Conservation (phyloP, 2,329 filamentous ascomycete genomes). For the Fonsecaea pugnacius region DNA sequence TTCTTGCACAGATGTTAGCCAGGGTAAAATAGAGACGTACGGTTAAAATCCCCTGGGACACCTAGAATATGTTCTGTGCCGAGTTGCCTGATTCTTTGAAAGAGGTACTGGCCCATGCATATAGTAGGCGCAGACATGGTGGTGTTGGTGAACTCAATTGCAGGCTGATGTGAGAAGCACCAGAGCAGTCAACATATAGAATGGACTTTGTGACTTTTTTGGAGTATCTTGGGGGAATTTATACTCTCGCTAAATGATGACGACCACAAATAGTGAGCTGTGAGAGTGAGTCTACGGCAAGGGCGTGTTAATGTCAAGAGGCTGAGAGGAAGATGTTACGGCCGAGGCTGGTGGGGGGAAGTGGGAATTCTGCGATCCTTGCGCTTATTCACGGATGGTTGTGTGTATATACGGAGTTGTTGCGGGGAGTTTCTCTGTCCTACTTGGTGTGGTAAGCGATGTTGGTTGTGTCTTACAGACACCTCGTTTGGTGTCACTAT, state of each 20-base stretch:
- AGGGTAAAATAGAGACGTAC: conserved; percentile 15
- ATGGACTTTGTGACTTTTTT: not conserved
- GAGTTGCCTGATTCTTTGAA: conserved; percentile 53
- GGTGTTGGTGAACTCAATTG: not conserved
- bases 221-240: not conserved
- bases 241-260: not conserved
- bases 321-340: not conserved
- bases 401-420: not conserved
- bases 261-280: not conserved
- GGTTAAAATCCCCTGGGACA: conserved; percentile 52
- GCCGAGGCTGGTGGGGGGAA: not conserved
- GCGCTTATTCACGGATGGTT: conserved; percentile 8
- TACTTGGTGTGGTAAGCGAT: not conserved
- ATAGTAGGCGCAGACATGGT: conserved; percentile 27
- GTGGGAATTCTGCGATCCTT: not conserved
- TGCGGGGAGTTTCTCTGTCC: not conserved
- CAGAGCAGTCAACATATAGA: not conserved
- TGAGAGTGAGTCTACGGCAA: not conserved
- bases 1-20: not conserved
- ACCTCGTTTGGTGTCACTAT: not conserved
- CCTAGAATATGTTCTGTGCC: conserved; percentile 57
- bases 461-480: not conserved
- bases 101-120: conserved; percentile 53
- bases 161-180: not conserved
- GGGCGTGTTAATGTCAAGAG: not conserved